Conservation (phyloP, 1,284 basidiomycete species). For the Boletus sp. region DNA sequence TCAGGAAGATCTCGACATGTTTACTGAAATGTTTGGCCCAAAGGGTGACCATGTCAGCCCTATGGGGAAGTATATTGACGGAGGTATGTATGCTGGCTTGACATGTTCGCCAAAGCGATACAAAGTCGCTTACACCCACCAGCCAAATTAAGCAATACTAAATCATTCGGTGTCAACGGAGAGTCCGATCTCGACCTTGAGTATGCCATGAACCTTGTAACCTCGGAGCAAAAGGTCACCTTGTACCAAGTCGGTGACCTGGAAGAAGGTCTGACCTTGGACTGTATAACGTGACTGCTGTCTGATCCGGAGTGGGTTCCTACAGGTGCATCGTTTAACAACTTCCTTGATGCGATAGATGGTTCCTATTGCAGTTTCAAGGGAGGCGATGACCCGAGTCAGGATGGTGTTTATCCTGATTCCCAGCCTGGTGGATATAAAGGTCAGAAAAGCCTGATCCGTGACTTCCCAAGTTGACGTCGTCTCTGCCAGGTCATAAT, state of each 20-base stretch:
- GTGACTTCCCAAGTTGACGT: slow-evolving; percentile 3
- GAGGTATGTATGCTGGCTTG: slow-evolving; percentile 32
- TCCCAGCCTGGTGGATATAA: slow-evolving; percentile 40
- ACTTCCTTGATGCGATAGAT: slow-evolving; percentile 46
- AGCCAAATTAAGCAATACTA: slow-evolving; percentile 33
- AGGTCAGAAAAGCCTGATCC: slow-evolving; percentile 9
- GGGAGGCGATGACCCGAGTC: slow-evolving; percentile 52
- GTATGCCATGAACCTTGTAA: slow-evolving; percentile 46
- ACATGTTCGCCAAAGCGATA: background rate
- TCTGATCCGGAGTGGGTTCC: background rate
- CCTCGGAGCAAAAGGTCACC: slow-evolving; percentile 37
- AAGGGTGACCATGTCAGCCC: slow-evolving; percentile 37
- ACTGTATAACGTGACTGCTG: background rate
- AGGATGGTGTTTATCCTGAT: slow-evolving; percentile 55
- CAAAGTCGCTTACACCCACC: slow-evolving; percentile 11
- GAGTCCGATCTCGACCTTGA: slow-evolving; percentile 56
- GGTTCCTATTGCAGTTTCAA: slow-evolving; percentile 55
- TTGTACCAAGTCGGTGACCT: slow-evolving; percentile 49
- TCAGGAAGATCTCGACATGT: slow-evolving; percentile 43
- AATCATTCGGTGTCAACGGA: slow-evolving; percentile 42
- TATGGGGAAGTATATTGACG: slow-evolving; percentile 40
- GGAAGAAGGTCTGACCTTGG: slow-evolving; percentile 33
- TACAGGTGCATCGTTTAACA: slow-evolving; percentile 45
- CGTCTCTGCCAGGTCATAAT: slow-evolving; percentile 26
- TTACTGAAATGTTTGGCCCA: slow-evolving; percentile 37